Evolutionary conservation across 345 rosid species (phyloP).

Genomic region (Carallia brachiata): DNA sequence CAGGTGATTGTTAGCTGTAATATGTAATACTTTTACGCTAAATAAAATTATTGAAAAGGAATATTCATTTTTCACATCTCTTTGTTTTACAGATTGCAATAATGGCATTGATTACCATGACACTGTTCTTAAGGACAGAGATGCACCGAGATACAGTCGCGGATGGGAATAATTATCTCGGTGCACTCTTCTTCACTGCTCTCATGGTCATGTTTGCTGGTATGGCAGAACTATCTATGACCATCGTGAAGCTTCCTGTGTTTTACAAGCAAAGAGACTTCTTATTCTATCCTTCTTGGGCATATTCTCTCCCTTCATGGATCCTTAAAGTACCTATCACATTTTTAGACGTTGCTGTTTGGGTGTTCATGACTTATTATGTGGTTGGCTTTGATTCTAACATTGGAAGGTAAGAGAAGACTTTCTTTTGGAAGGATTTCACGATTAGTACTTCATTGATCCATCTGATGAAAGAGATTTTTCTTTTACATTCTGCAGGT

Average conservation of each 20-base stretch:
- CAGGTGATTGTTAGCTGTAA: conserved; percentile 37
- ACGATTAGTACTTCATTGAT: not conserved
- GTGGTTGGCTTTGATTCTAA: conserved; percentile 72
- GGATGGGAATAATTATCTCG: conserved; percentile 53
- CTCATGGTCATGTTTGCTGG: conserved; percentile 61
- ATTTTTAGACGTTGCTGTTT: conserved; percentile 56
- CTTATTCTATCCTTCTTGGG: conserved; percentile 78
- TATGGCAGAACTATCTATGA: conserved; percentile 68
- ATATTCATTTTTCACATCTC: not conserved
- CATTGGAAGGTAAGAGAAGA: conserved; percentile 50
- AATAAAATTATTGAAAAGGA: not conserved
- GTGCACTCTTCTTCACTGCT: conserved; percentile 63
- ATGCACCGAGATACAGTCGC: conserved; percentile 27
- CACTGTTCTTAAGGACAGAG: conserved; percentile 38
- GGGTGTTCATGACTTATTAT: conserved; percentile 67
- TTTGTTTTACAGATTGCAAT: conserved; percentile 22
- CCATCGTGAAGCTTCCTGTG: conserved; percentile 76
- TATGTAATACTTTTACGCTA: not conserved
- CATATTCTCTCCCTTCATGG: conserved; percentile 77
- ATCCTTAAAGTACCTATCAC: conserved; percentile 70
- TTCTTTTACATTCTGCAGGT: conserved; percentile 30
- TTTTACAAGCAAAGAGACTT: conserved; percentile 83
- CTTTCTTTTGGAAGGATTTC: not conserved
- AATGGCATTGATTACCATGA: conserved; percentile 28
- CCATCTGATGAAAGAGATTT: not conserved